Base-by-base conservation (phyloP, 2,329 filamentous ascomycete species). In the Curvularia sp. region DNA sequence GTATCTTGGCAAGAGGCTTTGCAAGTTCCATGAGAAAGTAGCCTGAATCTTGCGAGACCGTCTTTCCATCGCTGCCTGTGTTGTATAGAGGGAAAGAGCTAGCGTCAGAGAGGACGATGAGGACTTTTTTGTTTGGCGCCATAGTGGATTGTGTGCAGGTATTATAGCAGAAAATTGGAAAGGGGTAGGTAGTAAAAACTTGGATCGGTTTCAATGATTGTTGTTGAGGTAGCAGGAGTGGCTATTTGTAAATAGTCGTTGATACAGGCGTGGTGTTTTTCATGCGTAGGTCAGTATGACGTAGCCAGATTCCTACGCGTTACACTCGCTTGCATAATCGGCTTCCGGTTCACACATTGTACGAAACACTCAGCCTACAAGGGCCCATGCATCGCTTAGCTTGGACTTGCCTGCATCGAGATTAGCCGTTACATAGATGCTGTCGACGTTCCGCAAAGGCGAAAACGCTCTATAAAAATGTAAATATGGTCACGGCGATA, bases 51-150 rank as follows among this genome's bases (percentile, higher is more conserved):
- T 74, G 69, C 3, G 63, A 61, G 38, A 70, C 53, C 10, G 65
- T 72, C 50, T 70, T 69, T 30, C 65, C 63, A 28, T 70, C 66
- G 10, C 42, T 63, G 7, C 67, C 66, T 1, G 62, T 67, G 48
- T 71, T 73, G 63, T 71, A 65, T 8, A 70, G 60, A 3, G 68
- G 69, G 39, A 72, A 71, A 51, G 80, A 78, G 49, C 74, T 58
- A 5, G 79, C 77, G 57, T 81, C 79, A 46, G 78, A 80, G 57
- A 81, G 72, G 62, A 81, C 66, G 60, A 81, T 79, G 60, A 81
- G 78, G 52, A 81, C 67, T 60, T 80, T 81, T 53, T 79, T 79
- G 32, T 77, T 79, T 21, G 63, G 46, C n/a, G 62, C 52, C 67
- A 69, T 68, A 36, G 13, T 63, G 51, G 27, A 2, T 43, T 28